Conservation (phyloP, 1,139 yeast genomes). For the Meyerozyma smithsonii region DNA sequence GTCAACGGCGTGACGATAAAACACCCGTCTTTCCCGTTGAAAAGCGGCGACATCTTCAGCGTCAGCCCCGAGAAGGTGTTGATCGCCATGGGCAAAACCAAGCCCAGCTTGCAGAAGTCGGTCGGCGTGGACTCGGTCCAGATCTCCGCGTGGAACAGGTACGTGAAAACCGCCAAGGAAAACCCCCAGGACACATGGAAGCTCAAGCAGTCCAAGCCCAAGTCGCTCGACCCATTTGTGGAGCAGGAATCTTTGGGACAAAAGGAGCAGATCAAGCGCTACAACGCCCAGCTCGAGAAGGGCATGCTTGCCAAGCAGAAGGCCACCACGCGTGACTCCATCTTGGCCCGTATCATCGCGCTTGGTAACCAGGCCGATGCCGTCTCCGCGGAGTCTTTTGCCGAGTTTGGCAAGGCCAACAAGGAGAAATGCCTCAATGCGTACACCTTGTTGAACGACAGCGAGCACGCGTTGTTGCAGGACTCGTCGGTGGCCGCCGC, state of each 20-base stretch:
- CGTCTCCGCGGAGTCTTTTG: slow-evolving; percentile 19
- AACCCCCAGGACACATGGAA: slow-evolving; percentile 60
- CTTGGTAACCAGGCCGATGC: slow-evolving; percentile 19
- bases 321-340: slow-evolving; percentile 37
- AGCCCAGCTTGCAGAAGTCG: slow-evolving; percentile 70
- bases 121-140: slow-evolving; percentile 67
- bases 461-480: slow-evolving; percentile 24
- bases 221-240: slow-evolving; percentile 28
- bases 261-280: slow-evolving; percentile 18
- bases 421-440: slow-evolving; percentile 29
- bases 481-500: slow-evolving; percentile 16
- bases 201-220: slow-evolving; percentile 43
- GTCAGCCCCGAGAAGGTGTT: slow-evolving; percentile 85
- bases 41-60: slow-evolving; percentile 81
- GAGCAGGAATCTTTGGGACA: slow-evolving; percentile 14
- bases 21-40: slow-evolving; percentile 75
- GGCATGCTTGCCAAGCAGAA: slow-evolving; percentile 37
- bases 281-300: slow-evolving; percentile 24
- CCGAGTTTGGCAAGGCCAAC: slow-evolving; percentile 16
- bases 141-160: slow-evolving; percentile 70
- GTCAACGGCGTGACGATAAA: slow-evolving; percentile 79
- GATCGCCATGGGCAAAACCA: slow-evolving; percentile 76
- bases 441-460: slow-evolving; percentile 23
- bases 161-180: slow-evolving; percentile 52
- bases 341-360: slow-evolving; percentile 39